A percentile compares a stretch with the other conserved stretches of the same genome.
Conservation (phyloP, 768 basidiomycete genomes). For the Gloeopeniophorella convolvens region DNA sequence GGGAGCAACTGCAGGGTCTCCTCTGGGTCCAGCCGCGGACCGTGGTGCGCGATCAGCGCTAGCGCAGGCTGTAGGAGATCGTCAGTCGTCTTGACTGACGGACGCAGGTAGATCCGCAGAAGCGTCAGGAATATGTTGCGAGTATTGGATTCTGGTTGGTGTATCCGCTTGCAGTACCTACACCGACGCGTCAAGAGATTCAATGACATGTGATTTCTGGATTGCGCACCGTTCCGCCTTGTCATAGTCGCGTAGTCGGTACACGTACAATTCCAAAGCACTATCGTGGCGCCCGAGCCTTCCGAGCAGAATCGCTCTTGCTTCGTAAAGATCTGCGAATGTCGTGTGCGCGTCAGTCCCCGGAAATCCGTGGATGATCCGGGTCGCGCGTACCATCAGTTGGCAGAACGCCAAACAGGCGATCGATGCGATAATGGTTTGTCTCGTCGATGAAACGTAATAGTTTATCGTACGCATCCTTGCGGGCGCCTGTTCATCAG, state of each 20-base stretch:
- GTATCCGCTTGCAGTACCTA: constrained; percentile 88
- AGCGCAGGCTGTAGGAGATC: constrained; percentile 77
- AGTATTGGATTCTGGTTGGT: constrained; percentile 50
- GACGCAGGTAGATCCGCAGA: constrained; percentile 81
- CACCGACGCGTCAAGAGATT: too few species aligned
- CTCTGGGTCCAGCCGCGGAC: constrained; percentile 71
- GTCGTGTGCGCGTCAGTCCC: neutral
- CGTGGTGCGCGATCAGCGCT: constrained; percentile 80
- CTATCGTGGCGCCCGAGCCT: constrained; percentile 87
- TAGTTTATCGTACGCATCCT: constrained; percentile 59
- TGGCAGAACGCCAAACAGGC: constrained; percentile 75
- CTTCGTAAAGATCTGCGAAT: constrained; percentile 73
- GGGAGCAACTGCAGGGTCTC: constrained; percentile 84
- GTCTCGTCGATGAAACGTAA: constrained; percentile 72
- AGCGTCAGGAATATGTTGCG: constrained; percentile 74
- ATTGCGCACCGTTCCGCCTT: constrained; percentile 82
- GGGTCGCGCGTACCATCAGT: constrained; percentile 58
- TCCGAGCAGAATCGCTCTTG: constrained; percentile 86
- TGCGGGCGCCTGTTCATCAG: constrained; percentile 35
- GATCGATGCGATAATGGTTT: constrained; percentile 63
- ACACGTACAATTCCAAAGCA: constrained; percentile 92
- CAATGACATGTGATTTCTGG: neutral
- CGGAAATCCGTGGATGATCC: neutral
- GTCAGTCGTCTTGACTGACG: constrained; percentile 42
- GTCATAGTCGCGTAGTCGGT: constrained; percentile 71